Evolutionary conservation across 139 green algal genomes (phyloP).

Genomic region (Picochlorum sp.): DNA sequence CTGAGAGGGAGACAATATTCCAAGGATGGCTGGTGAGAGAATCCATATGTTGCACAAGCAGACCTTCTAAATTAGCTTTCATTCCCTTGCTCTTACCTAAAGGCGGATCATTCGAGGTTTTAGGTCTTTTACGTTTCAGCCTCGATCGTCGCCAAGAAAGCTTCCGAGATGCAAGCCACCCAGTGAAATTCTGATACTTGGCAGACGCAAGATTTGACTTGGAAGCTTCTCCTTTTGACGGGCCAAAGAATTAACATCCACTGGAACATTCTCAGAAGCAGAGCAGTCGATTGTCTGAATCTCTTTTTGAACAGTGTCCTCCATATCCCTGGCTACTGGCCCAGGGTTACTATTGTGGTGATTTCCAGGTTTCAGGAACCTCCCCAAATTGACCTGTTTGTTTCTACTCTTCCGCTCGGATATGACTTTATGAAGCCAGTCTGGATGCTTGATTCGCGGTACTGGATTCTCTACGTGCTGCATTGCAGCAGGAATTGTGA

Average conservation of each 20-base stretch:
- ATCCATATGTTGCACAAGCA: slow-evolving; percentile 48
- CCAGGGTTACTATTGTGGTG: neutral
- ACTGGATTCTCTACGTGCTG: slow-evolving; percentile 78
- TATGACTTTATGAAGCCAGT: slow-evolving; percentile 86
- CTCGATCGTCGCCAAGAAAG: slow-evolving; percentile 46
- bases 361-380: slow-evolving; percentile 31
- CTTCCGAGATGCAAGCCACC: slow-evolving; percentile 79
- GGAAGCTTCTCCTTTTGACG: neutral
- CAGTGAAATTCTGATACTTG: slow-evolving; percentile 2
- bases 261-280: slow-evolving; percentile 4
- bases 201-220: neutral
- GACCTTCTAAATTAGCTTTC: slow-evolving; percentile 27
- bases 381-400: slow-evolving; percentile 61
- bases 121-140: slow-evolving; percentile 29
- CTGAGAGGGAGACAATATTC: slow-evolving; percentile 76
- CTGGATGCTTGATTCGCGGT: slow-evolving; percentile 76
- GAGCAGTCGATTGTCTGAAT: neutral
- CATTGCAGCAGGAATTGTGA: slow-evolving; percentile 97
- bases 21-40: slow-evolving; percentile 37
- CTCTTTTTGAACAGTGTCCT: slow-evolving; percentile 20
- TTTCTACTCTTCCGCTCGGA: slow-evolving; percentile 60
- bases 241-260: slow-evolving; percentile 1
- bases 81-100: neutral
- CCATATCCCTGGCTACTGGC: slow-evolving; percentile 14
- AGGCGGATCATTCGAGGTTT: slow-evolving; percentile 10